phyloP scores from a whole-genome alignment of 345 rosid species.

The Fremontodendron californicum region DNA sequence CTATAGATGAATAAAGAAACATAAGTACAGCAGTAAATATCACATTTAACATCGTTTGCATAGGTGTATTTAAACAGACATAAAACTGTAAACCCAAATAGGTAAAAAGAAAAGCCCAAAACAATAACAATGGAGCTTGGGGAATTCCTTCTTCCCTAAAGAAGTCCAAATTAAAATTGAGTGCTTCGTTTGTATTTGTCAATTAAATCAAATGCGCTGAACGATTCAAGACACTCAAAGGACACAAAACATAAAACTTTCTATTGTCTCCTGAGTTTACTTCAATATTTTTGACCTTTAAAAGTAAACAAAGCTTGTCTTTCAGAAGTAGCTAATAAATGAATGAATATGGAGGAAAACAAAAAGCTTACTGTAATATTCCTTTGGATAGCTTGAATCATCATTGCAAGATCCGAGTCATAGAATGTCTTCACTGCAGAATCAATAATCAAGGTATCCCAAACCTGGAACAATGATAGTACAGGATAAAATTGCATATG shows the following conservation, averaged over 20 bases:
- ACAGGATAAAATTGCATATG: neutral
- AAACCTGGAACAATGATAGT: constrained; percentile 26
- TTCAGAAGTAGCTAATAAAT: neutral
- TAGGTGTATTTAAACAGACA: neutral
- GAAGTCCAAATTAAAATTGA: neutral
- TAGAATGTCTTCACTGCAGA: constrained; percentile 70
- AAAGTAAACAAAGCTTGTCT: neutral
- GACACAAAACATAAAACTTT: neutral
- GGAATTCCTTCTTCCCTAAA: neutral
- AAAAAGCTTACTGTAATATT: constrained; percentile 57
- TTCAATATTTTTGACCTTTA: neutral
- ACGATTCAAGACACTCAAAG: neutral
- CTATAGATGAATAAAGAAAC: constrained; percentile 25
- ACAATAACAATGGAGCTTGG: neutral
- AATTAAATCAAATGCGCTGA: neutral
- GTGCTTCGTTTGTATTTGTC: neutral
- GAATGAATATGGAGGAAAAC: neutral
- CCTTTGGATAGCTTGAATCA: constrained; percentile 64
- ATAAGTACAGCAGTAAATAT: constrained; percentile 1
- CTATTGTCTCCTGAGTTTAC: neutral
- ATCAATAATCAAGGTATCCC: constrained; percentile 63
- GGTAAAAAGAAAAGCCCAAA: neutral
- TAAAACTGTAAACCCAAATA: neutral
- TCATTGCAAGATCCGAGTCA: constrained; percentile 48
- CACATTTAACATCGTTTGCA: neutral